Conservation (phyloP, 192 early-diverging fungal species). For the Entrophospora sp. region DNA sequence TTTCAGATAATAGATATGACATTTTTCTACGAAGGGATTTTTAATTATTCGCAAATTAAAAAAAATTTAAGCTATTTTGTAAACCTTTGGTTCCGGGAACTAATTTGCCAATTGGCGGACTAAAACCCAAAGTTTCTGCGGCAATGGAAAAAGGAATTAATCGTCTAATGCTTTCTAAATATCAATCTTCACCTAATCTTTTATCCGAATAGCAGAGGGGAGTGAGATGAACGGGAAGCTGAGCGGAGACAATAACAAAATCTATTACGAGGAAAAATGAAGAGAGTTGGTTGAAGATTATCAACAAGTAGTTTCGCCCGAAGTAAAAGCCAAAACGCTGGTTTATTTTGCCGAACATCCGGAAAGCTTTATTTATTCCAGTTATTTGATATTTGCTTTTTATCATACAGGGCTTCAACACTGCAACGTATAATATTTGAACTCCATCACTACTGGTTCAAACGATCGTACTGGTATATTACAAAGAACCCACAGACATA, state of each 20-base stretch:
- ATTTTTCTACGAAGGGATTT: too few species aligned
- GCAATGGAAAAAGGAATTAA: not conserved
- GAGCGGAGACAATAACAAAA: not conserved
- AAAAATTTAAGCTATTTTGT: too few species aligned
- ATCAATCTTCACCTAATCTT: constrained; percentile 7
- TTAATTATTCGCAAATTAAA: too few species aligned
- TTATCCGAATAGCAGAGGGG: not conserved
- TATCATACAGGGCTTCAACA: too few species aligned
- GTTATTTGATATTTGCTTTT: too few species aligned
- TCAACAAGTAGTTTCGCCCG: not conserved
- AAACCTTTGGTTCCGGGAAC: too few species aligned
- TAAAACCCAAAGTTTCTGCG: not conserved
- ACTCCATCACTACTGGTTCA: too few species aligned
- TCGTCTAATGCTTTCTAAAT: not conserved
- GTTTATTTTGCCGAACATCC: not conserved
- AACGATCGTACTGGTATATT: too few species aligned
- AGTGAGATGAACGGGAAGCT: not conserved
- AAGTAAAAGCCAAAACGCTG: not conserved
- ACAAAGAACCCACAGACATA: too few species aligned
- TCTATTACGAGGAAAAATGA: not conserved
- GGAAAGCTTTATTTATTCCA: too few species aligned
- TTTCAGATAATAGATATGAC: too few species aligned
- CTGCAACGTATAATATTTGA: too few species aligned
- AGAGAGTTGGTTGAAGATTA: not conserved
- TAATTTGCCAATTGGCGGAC: not conserved